phyloP scores from a whole-genome alignment of 1,284 basidiomycete species.

The Bondarzewia mesenterica region DNA sequence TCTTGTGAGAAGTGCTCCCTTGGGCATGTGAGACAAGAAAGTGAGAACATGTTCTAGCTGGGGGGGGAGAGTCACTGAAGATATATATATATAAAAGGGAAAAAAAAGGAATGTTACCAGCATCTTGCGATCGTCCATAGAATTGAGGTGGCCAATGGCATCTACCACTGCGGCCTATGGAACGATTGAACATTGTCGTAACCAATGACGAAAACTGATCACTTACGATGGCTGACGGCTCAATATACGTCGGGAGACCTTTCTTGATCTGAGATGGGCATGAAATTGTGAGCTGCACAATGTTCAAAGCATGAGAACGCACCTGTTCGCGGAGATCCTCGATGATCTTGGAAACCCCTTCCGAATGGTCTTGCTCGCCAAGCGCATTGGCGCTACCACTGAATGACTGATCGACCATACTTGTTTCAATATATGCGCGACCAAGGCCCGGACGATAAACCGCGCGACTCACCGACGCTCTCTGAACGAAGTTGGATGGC shows the following conservation, averaged over 20 bases:
- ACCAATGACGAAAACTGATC: not conserved
- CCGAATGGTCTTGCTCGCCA: not conserved
- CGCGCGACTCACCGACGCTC: not conserved
- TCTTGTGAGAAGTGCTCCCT: constrained; percentile 34
- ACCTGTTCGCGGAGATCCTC: constrained; percentile 40
- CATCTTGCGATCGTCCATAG: constrained; percentile 64
- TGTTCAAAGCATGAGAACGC: constrained; percentile 3
- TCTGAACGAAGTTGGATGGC: not conserved
- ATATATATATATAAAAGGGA: constrained; percentile 4
- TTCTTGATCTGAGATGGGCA: constrained; percentile 32
- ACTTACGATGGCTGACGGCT: constrained; percentile 22
- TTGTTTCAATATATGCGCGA: not conserved
- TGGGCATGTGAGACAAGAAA: constrained; percentile 49
- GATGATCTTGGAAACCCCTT: constrained; percentile 23
- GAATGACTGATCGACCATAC: not conserved
- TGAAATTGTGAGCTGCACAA: not conserved
- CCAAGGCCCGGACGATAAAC: not conserved
- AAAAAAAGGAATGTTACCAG: constrained; percentile 26
- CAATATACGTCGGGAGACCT: constrained; percentile 27
- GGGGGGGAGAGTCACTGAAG: constrained; percentile 8
- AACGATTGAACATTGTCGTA: not conserved
- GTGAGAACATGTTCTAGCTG: constrained; percentile 70
- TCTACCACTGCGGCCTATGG: constrained; percentile 47
- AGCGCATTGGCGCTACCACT: not conserved
- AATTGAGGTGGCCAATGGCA: constrained; percentile 43